These are phyloP conservation scores for Tephrocybe sp. DNA, from an alignment of 768 basidiomycete species.

Conservation along the genomic window DNA sequence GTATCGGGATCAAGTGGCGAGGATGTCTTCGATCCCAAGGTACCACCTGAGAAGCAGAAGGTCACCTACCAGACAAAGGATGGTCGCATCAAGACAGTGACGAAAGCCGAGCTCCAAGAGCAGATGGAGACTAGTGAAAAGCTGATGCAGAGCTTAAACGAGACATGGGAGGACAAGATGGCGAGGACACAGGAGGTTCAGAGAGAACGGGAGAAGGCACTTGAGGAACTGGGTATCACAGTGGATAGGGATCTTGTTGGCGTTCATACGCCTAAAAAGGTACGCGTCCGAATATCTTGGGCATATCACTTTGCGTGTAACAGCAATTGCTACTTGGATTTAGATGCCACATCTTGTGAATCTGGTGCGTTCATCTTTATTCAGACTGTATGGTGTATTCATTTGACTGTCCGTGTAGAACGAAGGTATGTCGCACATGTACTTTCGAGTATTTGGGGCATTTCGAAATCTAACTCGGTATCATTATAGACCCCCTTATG, in stretches of 20 bases:
- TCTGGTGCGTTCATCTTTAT: slow-evolving; percentile 54
- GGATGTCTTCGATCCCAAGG: slow-evolving; percentile 78
- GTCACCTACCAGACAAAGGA: slow-evolving; percentile 93
- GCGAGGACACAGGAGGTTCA: slow-evolving; percentile 89
- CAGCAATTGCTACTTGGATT: slow-evolving; percentile 10
- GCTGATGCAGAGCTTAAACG: slow-evolving; percentile 87
- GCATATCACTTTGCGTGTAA: slow-evolving; percentile 9
- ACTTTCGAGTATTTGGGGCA: slow-evolving; percentile 4
- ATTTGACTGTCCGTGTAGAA: slow-evolving; percentile 41
- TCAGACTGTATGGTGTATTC: slow-evolving; percentile 14
- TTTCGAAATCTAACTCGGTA: slow-evolving; percentile 14
- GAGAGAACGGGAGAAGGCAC: slow-evolving; percentile 93
- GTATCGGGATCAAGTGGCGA: slow-evolving; percentile 69
- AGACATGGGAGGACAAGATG: slow-evolving; percentile 97
- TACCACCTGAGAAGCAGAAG: slow-evolving; percentile 93
- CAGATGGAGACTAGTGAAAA: slow-evolving; percentile 96
- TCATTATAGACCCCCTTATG: slow-evolving; percentile 81
- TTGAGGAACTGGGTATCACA: slow-evolving; percentile 96
- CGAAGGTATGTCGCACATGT: slow-evolving; percentile 51
- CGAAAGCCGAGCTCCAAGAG: slow-evolving; percentile 96
- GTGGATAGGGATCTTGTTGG: slow-evolving; percentile 96
- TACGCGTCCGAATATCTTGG: slow-evolving; percentile 34
- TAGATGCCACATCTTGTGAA: slow-evolving; percentile 95
- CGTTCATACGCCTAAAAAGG: slow-evolving; percentile 97
- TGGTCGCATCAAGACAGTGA: slow-evolving; percentile 91